Evolutionary conservation across 192 early-diverging fungal genomes (phyloP).

Genomic region (Backusella sp.): DNA sequence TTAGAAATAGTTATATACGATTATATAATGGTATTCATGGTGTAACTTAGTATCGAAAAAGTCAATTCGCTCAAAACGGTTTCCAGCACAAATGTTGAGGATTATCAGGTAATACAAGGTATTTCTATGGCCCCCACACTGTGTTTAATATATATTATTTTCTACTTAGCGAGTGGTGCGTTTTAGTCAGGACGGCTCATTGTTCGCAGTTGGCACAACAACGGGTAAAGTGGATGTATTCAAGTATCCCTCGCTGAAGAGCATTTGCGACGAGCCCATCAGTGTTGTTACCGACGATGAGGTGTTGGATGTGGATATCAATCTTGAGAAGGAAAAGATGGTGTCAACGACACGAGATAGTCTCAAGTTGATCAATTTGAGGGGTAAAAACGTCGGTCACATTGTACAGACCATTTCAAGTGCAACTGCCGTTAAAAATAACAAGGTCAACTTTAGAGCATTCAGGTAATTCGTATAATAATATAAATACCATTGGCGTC

Average conservation of each 20-base stretch:
- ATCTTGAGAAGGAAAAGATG: constrained; percentile 48
- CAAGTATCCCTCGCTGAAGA: constrained; percentile 59
- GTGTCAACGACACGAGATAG: constrained; percentile 47
- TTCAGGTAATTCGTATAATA: constrained; percentile 35
- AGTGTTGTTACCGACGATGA: constrained; percentile 60
- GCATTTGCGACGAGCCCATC: constrained; percentile 51
- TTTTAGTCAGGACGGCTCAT: constrained; percentile 65
- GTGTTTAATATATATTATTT: not conserved
- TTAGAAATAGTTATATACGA: not conserved
- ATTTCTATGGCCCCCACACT: not conserved
- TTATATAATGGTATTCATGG: not conserved
- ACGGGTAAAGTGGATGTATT: constrained; percentile 63
- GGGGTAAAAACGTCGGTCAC: constrained; percentile 39
- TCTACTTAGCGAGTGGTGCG: constrained; percentile 49
- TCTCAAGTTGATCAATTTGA: constrained; percentile 42
- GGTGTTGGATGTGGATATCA: constrained; percentile 68
- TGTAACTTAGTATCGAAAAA: constrained; percentile 9
- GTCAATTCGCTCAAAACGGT: constrained; percentile 42
- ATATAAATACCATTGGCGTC: not conserved
- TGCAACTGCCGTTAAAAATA: constrained; percentile 40
- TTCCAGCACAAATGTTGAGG: constrained; percentile 47
- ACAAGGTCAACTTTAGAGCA: constrained; percentile 44
- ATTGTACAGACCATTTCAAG: constrained; percentile 46
- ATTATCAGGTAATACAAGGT: constrained; percentile 54
- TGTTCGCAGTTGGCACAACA: constrained; percentile 65